These are phyloP conservation scores for Lodderomyces theae DNA, from an alignment of 1,139 yeast genomes.

Conservation along the genomic window DNA sequence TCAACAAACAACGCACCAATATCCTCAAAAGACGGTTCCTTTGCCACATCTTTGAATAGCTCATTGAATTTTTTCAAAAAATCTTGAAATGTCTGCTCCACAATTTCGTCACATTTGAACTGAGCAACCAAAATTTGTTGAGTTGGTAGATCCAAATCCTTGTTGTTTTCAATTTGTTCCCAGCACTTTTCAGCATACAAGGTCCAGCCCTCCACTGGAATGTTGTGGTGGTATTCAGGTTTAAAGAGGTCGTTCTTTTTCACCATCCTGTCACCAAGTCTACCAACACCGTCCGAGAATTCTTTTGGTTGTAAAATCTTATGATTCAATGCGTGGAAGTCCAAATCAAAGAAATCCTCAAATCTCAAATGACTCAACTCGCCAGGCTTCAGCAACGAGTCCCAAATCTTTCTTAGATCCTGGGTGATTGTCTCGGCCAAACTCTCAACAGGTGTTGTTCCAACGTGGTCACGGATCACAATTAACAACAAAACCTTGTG, in stretches of 20 bases:
- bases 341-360: slow-evolving; percentile 78
- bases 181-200: slow-evolving; percentile 88
- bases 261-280: slow-evolving; percentile 60
- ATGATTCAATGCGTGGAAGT: slow-evolving; percentile 81
- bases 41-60: slow-evolving; percentile 16
- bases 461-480: slow-evolving; percentile 90
- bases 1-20: slow-evolving; percentile 41
- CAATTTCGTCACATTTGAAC: slow-evolving; percentile 91
- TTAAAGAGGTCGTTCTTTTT: slow-evolving; percentile 50
- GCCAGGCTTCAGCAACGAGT: slow-evolving; percentile 67
- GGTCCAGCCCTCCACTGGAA: slow-evolving; percentile 97
- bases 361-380: slow-evolving; percentile 53
- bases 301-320: slow-evolving; percentile 76
- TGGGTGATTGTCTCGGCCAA: slow-evolving; percentile 64
- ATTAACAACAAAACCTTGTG: slow-evolving; percentile 78
- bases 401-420: slow-evolving; percentile 81
- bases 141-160: slow-evolving; percentile 92
- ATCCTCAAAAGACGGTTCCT: slow-evolving; percentile 29
- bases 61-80: slow-evolving; percentile 39
- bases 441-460: slow-evolving; percentile 77
- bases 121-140: slow-evolving; percentile 94
- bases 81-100: slow-evolving; percentile 45
- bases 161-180: slow-evolving; percentile 90
- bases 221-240: slow-evolving; percentile 72
- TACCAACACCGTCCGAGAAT: slow-evolving; percentile 61